Evolutionary conservation across 306 rosid genomes (phyloP).

Genomic region (Cucurbita moschata): DNA sequence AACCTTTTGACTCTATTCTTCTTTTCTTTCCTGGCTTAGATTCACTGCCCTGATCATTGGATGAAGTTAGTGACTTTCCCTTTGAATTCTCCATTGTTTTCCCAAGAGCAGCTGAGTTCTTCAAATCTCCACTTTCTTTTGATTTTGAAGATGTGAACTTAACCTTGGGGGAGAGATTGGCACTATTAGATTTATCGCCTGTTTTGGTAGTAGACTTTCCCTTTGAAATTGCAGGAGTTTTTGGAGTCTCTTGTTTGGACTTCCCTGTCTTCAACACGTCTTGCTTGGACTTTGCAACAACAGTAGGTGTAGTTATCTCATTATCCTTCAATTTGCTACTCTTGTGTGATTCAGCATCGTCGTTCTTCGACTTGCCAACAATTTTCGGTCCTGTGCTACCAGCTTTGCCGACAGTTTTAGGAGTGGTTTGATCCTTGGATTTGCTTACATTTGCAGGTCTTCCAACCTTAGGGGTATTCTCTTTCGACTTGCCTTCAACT

Average conservation of each 20-base stretch:
- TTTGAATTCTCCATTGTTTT: conserved; percentile 23
- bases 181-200: conserved; percentile 39
- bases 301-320: conserved; percentile 23
- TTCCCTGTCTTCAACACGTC: conserved; percentile 37
- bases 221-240: conserved; percentile 37
- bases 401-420: conserved; percentile 19
- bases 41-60: conserved; percentile 33
- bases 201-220: conserved; percentile 27
- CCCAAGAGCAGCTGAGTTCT: conserved; percentile 21
- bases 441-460: conserved; percentile 39
- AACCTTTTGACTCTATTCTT: conserved; percentile 31
- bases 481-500: conserved; percentile 35
- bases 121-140: conserved; percentile 24
- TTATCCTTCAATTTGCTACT: conserved; percentile 39
- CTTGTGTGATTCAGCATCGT: conserved; percentile 28
- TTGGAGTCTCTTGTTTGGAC: conserved; percentile 37
- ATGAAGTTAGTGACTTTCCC: conserved; percentile 33
- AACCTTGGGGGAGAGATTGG: conserved; percentile 28
- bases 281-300: conserved; percentile 44
- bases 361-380: conserved; percentile 32
- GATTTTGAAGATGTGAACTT: conserved; percentile 32
- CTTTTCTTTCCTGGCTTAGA: conserved; percentile 68
- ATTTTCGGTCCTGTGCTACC: conserved; percentile 23
- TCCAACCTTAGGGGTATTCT: conserved; percentile 20
- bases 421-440: conserved; percentile 32